These are phyloP conservation scores for Taiozyma sp. DNA, from an alignment of 1,139 yeast species.

Conservation along the genomic window DNA sequence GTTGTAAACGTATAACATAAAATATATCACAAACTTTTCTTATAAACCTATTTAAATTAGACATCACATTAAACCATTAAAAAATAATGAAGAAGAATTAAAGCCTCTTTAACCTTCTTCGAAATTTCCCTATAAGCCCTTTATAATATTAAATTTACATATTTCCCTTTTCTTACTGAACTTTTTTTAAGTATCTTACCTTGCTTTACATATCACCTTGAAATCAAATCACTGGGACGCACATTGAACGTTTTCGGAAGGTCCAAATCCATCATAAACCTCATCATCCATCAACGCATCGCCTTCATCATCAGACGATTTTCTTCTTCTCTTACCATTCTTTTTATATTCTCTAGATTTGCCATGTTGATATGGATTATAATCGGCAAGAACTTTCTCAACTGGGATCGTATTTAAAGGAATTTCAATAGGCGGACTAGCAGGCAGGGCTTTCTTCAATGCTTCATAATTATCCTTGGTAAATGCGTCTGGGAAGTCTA, in stretches of 20 bases:
- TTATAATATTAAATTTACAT: background rate
- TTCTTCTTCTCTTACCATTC: constrained; percentile 30
- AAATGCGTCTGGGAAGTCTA: constrained; percentile 43
- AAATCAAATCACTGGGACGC: constrained; percentile 33
- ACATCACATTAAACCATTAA: background rate
- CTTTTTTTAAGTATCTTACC: background rate
- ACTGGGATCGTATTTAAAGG: constrained; percentile 9
- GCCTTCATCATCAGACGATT: constrained; percentile 2
- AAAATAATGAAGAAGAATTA: background rate
- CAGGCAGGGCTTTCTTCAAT: constrained; percentile 37
- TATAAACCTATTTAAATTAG: background rate
- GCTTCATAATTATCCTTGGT: constrained; percentile 31
- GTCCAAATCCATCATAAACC: background rate
- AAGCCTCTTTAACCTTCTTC: background rate
- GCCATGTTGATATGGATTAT: constrained; percentile 6
- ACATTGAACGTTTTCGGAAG: constrained; percentile 46
- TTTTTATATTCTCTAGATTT: constrained; percentile 2
- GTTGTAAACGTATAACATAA: background rate
- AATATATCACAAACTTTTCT: background rate
- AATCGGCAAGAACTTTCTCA: constrained; percentile 13
- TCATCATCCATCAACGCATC: constrained; percentile 48
- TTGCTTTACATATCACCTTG: too few relatives aligned
- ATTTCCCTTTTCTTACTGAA: background rate
- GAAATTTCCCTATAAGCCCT: background rate
- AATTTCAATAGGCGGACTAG: constrained; percentile 23